Evolutionary conservation across 2,329 filamentous ascomycete species (phyloP).

Genomic region (Decorospora gaudefroyi): DNA sequence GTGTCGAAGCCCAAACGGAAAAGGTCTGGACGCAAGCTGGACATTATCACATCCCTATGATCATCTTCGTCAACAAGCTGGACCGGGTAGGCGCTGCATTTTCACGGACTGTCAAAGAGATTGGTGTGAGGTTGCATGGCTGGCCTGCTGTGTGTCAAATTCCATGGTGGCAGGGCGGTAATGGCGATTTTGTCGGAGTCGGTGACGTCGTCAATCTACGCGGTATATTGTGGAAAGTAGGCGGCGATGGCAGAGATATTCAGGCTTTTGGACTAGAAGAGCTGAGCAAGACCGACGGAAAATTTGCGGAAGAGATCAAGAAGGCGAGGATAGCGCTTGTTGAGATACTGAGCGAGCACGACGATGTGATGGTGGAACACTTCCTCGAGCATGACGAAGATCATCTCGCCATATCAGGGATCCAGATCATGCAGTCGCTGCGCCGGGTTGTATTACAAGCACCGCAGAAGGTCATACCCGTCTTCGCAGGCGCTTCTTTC

Average conservation of each 20-base stretch:
- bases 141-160: conserved; percentile 95
- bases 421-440: conserved; percentile 72
- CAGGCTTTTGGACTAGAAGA: conserved; percentile 61
- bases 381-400: conserved; percentile 80
- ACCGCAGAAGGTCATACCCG: conserved; percentile 75
- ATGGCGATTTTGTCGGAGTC: conserved; percentile 78
- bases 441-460: conserved; percentile 70
- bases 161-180: conserved; percentile 81
- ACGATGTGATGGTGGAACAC: conserved; percentile 81
- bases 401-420: conserved; percentile 66
- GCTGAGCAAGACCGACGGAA: conserved; percentile 55
- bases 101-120: conserved; percentile 80
- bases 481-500: conserved; percentile 92
- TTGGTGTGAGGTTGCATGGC: conserved; percentile 75
- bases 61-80: conserved; percentile 83
- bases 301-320: conserved; percentile 68
- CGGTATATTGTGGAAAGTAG: conserved; percentile 73
- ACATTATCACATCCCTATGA: conserved; percentile 79
- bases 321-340: conserved; percentile 77
- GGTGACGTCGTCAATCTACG: conserved; percentile 79
- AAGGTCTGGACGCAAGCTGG: conserved; percentile 93
- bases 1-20: conserved; percentile 95
- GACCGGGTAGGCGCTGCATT: conserved; percentile 83
- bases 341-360: conserved; percentile 84
- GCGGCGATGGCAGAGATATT: conserved; percentile 67